Base-by-base conservation (phyloP, 164 flowering plant genomes). In the Stephania yunnanensis region DNA sequence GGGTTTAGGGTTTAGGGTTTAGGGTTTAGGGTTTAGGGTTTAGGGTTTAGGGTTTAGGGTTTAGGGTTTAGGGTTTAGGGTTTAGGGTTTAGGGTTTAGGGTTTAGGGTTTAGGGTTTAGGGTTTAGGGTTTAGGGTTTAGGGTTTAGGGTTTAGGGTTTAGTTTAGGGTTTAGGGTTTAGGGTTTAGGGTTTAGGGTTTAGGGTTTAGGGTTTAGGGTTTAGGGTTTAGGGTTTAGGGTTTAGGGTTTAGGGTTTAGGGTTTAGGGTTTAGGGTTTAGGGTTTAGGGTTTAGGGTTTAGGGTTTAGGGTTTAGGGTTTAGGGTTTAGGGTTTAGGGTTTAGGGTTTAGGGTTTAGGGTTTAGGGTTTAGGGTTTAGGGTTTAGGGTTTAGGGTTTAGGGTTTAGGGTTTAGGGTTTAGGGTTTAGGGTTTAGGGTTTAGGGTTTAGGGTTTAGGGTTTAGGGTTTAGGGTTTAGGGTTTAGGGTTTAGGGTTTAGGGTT, bases 41-140 rank as follows among this genome's bases (percentile, higher is more conserved):
- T 75, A 68, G 73, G 81, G 76, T 69, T 79, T 72, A 30, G 73
- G 81, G 78, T 67, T 71, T 66, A 29, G 76, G 81, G 78, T 55
- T 75, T 75, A 46, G 76, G 81, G 78, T 69, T 79, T 79, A 70
- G 74, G 81, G 81, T 73, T 79, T 75, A 58, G 78, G 78, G 76
- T 72, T 79, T 79, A 72, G 73, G 78, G 76, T 69, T 79, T 68
- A 65, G 78, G 76, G 75, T 72, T 76, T 69, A 70, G 78, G 76
- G 78, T 76, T 79, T 76, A 74, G 81, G 78, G 78, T 72, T 75
- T 72, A 77, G 78, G 78, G 78, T 75, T 72, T 72, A 74, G 81
- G 78, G 78, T 76, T 79, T 71, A 64, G 76, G 81, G 76, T 74
- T 78, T 74, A 68, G 77, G 80, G 73, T 74, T 78, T 58, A 50